phyloP scores from a whole-genome alignment of 192 early-diverging fungal genomes.

The Gamsiella multidivaricata region DNA sequence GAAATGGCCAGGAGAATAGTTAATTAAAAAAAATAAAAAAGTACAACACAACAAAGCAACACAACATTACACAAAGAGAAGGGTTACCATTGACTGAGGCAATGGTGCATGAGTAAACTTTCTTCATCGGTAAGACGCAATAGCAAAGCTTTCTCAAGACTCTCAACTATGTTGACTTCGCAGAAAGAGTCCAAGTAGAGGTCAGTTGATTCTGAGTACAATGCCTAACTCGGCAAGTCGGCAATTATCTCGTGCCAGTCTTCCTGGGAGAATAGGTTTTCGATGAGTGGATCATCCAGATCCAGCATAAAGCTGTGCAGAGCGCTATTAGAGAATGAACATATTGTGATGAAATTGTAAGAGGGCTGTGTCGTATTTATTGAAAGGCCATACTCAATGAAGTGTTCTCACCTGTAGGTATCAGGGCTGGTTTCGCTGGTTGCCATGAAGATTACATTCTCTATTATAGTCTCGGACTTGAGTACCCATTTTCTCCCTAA shows the following conservation, averaged over 20 bases:
- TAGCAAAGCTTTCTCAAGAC: neutral
- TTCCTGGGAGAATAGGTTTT: neutral
- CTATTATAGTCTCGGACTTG: neutral
- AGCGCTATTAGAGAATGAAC: neutral
- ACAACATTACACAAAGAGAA: no score
- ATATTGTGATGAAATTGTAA: neutral
- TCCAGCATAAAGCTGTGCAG: slow-evolving; percentile 1
- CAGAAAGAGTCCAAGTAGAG: neutral
- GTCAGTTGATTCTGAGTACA: neutral
- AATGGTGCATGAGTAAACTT: neutral
- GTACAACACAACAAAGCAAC: neutral
- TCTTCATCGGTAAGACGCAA: neutral
- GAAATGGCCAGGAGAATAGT: no score
- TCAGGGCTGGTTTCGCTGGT: neutral
- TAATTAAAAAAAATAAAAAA: neutral
- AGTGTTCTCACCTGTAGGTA: neutral
- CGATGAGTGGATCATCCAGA: neutral
- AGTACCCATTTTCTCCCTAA: neutral
- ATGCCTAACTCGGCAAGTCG: neutral
- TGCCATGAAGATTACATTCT: neutral
- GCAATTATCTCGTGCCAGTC: neutral
- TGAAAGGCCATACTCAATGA: no score
- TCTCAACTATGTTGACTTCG: neutral
- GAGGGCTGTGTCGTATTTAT: neutral
- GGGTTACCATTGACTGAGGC: neutral